Conservation (phyloP, 192 early-diverging fungal genomes). For the Kappamyces sp. region DNA sequence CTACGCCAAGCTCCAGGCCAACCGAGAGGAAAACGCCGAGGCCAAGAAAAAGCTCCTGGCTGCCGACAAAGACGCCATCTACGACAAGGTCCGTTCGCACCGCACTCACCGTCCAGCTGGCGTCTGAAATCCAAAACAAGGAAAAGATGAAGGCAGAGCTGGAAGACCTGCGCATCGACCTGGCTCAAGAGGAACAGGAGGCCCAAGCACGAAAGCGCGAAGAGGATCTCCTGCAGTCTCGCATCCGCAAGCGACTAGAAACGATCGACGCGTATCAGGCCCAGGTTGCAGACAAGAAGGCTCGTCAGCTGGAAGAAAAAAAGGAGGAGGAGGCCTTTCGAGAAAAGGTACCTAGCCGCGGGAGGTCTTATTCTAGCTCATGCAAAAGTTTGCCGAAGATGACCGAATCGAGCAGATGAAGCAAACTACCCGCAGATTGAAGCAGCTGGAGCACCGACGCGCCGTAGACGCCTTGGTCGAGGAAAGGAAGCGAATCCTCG, state of each 20-base stretch:
- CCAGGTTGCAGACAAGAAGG: slow-evolving; percentile 45
- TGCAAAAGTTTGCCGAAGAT: slow-evolving; percentile 54
- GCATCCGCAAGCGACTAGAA: slow-evolving; percentile 48
- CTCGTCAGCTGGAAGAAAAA: slow-evolving; percentile 31
- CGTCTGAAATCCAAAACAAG: slow-evolving; percentile 40
- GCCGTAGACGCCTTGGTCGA: slow-evolving; percentile 52
- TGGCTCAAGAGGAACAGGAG: slow-evolving; percentile 53
- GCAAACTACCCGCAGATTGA: slow-evolving; percentile 45
- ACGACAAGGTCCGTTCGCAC: slow-evolving; percentile 35
- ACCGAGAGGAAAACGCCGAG: slow-evolving; percentile 33
- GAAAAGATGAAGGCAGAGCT: slow-evolving; percentile 44
- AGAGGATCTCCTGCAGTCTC: slow-evolving; percentile 33
- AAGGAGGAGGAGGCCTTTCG: slow-evolving; percentile 45
- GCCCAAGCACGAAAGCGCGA: slow-evolving; percentile 33
- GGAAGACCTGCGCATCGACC: slow-evolving; percentile 49
- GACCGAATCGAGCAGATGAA: slow-evolving; percentile 53
- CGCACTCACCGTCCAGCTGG: slow-evolving; percentile 30
- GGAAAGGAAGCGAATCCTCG: slow-evolving; percentile 34
- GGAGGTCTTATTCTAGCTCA: slow-evolving; percentile 27
- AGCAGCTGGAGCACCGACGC: slow-evolving; percentile 52
- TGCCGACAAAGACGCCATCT: slow-evolving; percentile 41
- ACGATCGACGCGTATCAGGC: slow-evolving; percentile 51
- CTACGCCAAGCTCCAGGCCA: slow-evolving; percentile 36
- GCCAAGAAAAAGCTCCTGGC: slow-evolving; percentile 32
- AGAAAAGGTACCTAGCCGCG: slow-evolving; percentile 26